A percentile compares a stretch with the other conserved stretches of the same genome.
Conservation (phyloP, 139 green algal genomes). For the Coelastrella sp. region DNA sequence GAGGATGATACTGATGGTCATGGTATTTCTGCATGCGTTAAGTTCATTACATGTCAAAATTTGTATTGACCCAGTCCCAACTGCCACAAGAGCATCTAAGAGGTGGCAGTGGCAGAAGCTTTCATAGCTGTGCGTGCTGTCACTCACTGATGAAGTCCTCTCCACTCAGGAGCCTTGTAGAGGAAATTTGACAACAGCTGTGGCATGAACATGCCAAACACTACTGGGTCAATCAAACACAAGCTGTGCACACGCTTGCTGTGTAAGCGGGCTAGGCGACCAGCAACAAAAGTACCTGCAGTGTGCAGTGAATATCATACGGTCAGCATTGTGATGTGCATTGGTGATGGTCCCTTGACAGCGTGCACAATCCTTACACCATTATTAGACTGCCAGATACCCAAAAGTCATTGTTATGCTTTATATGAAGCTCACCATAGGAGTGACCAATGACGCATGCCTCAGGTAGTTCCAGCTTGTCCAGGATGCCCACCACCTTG, state of each 20-base stretch:
- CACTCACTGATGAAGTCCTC: constrained; percentile 41
- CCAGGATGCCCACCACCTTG: constrained; percentile 25
- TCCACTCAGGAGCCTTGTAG: constrained; percentile 36
- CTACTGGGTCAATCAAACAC: constrained; percentile 49
- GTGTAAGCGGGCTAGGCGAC: constrained; percentile 12
- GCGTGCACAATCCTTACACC: no score
- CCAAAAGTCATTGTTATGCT: no score
- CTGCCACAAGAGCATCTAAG: no score
- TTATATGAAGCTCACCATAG: constrained; percentile 35
- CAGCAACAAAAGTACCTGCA: constrained; percentile 45
- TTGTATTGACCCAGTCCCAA: no score
- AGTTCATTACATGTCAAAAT: no score
- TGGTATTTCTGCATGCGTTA: no score
- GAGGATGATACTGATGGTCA: no score
- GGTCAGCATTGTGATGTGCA: no score
- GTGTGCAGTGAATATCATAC: no score
- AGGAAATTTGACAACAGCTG: constrained; percentile 45
- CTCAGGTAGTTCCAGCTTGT: constrained; percentile 35
- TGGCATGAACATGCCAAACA: constrained; percentile 50
- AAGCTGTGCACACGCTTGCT: constrained; percentile 12
- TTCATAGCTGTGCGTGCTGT: background rate
- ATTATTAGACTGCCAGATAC: no score
- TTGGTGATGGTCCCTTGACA: no score
- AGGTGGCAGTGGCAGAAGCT: no score
- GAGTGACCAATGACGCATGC: constrained; percentile 44